These are phyloP conservation scores for Letharia lupina DNA, from an alignment of 495 filamentous ascomycete species.

Conservation along the genomic window DNA sequence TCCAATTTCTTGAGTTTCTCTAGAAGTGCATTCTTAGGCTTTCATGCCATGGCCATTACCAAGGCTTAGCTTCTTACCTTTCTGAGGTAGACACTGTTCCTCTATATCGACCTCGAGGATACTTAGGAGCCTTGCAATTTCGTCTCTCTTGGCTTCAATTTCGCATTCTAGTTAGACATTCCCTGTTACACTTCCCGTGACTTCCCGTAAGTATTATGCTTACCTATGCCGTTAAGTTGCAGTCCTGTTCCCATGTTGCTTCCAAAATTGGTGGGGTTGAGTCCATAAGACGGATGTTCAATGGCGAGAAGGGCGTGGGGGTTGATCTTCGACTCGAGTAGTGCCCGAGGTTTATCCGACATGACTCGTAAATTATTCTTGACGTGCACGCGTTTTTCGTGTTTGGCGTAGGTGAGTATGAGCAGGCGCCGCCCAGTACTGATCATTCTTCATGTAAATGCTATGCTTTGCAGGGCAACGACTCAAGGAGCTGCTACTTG, in stretches of 20 bases:
- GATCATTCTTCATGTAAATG: neutral
- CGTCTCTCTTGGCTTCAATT: slow-evolving; percentile 51
- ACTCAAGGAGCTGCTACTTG: neutral
- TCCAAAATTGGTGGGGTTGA: neutral
- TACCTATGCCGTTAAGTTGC: neutral
- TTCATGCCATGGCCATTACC: neutral
- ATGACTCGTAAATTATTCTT: slow-evolving; percentile 2
- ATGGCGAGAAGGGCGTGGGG: neutral
- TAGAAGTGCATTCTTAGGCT: neutral
- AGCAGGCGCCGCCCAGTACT: slow-evolving; percentile 8
- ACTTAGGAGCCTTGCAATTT: slow-evolving; percentile 52
- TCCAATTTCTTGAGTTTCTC: neutral
- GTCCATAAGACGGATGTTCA: neutral
- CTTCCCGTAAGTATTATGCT: neutral
- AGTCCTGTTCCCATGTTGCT: neutral
- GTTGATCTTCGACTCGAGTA: neutral
- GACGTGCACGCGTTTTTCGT: slow-evolving; percentile 16
- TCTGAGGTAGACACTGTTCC: slow-evolving; percentile 41
- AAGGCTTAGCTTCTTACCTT: slow-evolving; percentile 41
- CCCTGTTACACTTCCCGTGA: neutral
- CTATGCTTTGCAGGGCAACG: neutral
- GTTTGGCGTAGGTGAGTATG: slow-evolving; percentile 13
- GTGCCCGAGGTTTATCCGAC: neutral
- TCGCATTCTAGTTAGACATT: slow-evolving; percentile 2
- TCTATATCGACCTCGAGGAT: slow-evolving; percentile 51